Evolutionary conservation across 208 protist species (phyloP).

Genomic region (Leishmania mexicana): DNA sequence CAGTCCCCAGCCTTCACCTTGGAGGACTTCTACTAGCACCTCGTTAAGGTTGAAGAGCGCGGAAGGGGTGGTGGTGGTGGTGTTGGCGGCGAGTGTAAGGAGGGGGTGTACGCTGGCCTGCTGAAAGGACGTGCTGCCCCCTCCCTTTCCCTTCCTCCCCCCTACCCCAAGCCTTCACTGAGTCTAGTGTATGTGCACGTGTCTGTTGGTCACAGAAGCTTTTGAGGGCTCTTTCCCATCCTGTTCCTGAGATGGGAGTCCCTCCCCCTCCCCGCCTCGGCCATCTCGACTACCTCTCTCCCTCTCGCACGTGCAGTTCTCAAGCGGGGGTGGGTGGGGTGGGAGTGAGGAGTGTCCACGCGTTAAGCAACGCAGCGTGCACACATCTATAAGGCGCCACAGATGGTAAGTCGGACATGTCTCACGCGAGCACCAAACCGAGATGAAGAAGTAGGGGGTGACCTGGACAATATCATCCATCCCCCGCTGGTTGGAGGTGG

Average conservation of each 20-base stretch:
- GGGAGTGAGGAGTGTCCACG: background rate
- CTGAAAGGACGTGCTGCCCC: background rate
- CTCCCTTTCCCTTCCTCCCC: background rate
- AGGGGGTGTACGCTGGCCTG: background rate
- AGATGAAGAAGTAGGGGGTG: background rate
- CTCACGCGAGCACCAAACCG: background rate
- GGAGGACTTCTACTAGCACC: conserved; percentile 70
- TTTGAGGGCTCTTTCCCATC: background rate
- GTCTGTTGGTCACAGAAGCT: conserved; percentile 8
- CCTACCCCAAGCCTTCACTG: background rate
- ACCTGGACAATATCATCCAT: background rate
- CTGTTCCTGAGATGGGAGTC: background rate
- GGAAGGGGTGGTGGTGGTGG: background rate
- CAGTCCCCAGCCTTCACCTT: conserved; percentile 39
- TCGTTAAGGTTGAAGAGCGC: background rate
- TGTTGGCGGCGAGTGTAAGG: background rate
- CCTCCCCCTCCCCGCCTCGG: background rate
- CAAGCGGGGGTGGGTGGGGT: background rate
- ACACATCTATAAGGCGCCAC: too few relatives aligned
- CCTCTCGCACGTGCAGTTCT: background rate
- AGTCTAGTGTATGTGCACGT: background rate
- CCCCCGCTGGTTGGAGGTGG: background rate
- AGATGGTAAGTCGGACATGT: too few relatives aligned
- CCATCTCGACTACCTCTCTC: background rate
- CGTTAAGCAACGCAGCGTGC: background rate